These are phyloP conservation scores for Trichoderma koningii DNA, from an alignment of 2,329 filamentous ascomycete species.

Conservation along the genomic window DNA sequence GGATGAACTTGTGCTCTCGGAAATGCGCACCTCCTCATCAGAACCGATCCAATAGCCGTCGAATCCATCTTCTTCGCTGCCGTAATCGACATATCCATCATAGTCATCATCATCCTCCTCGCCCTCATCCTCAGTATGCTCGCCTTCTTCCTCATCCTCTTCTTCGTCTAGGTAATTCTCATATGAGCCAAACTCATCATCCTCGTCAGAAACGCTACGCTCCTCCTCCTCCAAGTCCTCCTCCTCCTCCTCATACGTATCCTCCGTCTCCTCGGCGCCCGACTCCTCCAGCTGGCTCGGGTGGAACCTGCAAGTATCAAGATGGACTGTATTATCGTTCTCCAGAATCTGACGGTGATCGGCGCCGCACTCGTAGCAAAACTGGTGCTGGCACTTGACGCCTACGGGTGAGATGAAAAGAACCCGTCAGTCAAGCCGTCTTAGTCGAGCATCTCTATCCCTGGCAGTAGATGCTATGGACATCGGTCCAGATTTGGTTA, in stretches of 20 bases:
- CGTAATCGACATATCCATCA: neutral
- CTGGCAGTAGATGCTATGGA: constrained; percentile 34
- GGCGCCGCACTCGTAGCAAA: constrained; percentile 44
- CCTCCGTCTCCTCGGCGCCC: neutral
- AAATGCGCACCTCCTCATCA: neutral
- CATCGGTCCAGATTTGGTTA: constrained; percentile 30
- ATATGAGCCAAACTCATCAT: neutral
- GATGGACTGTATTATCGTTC: constrained; percentile 40
- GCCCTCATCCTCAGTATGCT: neutral
- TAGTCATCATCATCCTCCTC: neutral
- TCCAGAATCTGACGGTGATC: constrained; percentile 38
- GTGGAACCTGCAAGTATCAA: constrained; percentile 38
- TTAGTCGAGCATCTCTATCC: neutral
- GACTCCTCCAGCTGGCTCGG: constrained; percentile 14
- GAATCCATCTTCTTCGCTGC: neutral
- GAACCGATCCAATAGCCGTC: neutral
- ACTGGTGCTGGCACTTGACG: constrained; percentile 36
- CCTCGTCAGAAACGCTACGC: neutral
- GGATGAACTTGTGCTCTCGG: neutral
- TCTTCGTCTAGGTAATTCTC: neutral
- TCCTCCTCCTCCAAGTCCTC: neutral
- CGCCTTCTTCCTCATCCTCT: neutral
- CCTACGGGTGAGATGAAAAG: constrained; percentile 30
- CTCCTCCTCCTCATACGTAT: neutral
- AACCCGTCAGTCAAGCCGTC: constrained; percentile 21